Evolutionary conservation across 2,329 filamentous ascomycete species (phyloP), one percentile per base, ranked within the genome.

Genomic region (Dactylellina sp.): DNA sequence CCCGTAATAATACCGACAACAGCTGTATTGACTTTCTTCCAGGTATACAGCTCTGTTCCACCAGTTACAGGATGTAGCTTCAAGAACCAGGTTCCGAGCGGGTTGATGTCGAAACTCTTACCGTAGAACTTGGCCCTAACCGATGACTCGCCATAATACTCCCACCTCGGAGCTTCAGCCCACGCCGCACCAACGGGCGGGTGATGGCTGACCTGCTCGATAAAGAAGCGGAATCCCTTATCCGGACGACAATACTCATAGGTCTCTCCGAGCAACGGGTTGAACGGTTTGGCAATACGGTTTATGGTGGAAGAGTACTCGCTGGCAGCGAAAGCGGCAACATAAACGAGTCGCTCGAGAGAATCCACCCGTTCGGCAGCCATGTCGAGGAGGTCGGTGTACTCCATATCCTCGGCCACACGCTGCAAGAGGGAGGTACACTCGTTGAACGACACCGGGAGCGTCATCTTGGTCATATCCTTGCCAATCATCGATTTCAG

Each of bases 401-500:
- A 99, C 82, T 99, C 95, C 91, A 99, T 94, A 79, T 99, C 95
- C 82, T 99, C 95, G 3, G 92, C 92, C 46, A 96, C 94, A 80
- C 95, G 91, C 81, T 98, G 95, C 7, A 99, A 86, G 11, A 99
- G 84, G 4, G 95, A 98, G 0, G 95, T 99, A 0, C 95, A 95
- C 81, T 99, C 95, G 82, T 99, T 99, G 84, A 99, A 98, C 0
- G 95, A 97, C 1, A 99, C 95, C 0, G 95, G 95, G 18, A 99
- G 84, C 0, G 95, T 98, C 94, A 99, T 99, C 84, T 96, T 98
- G 39, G 95, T 98, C 95, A 99, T 98, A 80, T 99, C 95, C 81
- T 99, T 98, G 76, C 95, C 95, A 82, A 99, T 97, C 95, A 99
- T 98, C 20, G 94, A 98, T 83, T 98, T 99, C 76, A 99, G 84